Evolutionary conservation across 805 yeast species (phyloP), one percentile per base, ranked within the genome.

Genomic region (Grigorovia jiainica): DNA sequence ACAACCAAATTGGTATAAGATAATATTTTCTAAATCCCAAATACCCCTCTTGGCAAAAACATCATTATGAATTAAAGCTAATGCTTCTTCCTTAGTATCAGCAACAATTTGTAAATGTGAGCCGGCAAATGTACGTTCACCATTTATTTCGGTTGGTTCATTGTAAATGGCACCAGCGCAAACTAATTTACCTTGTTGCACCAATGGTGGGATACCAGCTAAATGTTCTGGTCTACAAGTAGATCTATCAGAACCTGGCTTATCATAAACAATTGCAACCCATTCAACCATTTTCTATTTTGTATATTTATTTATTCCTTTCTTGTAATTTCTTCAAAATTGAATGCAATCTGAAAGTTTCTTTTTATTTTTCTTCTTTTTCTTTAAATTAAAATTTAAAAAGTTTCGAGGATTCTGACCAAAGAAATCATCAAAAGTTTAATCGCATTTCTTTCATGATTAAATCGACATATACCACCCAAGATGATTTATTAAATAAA

Each of bases 11-110:
- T 87, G 87, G 53, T 74, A 71, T 32, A 81, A 73, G 48, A 78
- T 54, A 16, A 73, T 79, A 42, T 68, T 71, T 31, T 75, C 75
- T 46, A 82, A 56, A 57, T 85, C 94, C 95, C 94, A 85, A 45
- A 85, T 72, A 2, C 87, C 89, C 29, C 69, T 67, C 50, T 67
- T 69, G 50, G 73, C 73, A 59, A 78, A 85, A 29, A 77, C 58
- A 56, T 85, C 95, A 38, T 65, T 52, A 53, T 78, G 73, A 58
- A 85, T 70, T 43, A 81, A 64, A 34, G 78, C 83, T 36, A 80
- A 47, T 9, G 81, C 78, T 48, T 82, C 82, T 47, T 81, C 81
- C 53, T 70, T 76, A 38, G 78, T 66, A 40, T 77, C 78, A 29
- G 90, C 90, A 45, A 68, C 65, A 39, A 83, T 50, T 46, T 77